Percentiles rank a stretch among this genome's conserved stretches.
These are phyloP conservation scores for Rhizoclosmatium sp. DNA, from an alignment of 192 early-diverging fungal genomes.

Conservation along the genomic window DNA sequence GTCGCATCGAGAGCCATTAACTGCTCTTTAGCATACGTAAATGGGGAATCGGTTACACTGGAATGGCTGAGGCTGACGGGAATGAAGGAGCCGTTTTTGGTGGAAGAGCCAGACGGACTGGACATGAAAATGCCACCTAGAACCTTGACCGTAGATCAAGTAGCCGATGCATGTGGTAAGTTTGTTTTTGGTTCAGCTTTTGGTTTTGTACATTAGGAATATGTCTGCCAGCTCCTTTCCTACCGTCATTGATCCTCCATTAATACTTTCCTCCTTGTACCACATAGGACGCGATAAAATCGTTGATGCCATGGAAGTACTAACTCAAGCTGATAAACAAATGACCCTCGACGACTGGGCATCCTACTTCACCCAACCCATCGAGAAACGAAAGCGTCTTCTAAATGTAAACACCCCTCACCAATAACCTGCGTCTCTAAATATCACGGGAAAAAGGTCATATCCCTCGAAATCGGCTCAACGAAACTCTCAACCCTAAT, in stretches of 20 bases:
- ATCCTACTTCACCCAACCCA: constrained; percentile 70
- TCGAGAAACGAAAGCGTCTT: constrained; percentile 69
- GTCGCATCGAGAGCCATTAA: too few relatives aligned
- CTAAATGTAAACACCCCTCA: constrained; percentile 66
- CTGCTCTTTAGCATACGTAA: constrained; percentile 56
- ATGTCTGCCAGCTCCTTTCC: too few relatives aligned
- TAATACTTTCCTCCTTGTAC: not conserved
- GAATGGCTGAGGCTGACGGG: constrained; percentile 72
- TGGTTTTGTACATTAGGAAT: not conserved
- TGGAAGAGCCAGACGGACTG: constrained; percentile 72
- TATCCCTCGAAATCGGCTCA: constrained; percentile 84
- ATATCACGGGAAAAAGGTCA: constrained; percentile 53
- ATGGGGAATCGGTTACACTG: constrained; percentile 71
- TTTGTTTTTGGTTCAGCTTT: not conserved
- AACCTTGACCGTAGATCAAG: constrained; percentile 64
- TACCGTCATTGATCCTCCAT: not conserved
- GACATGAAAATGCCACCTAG: constrained; percentile 82
- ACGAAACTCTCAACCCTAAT: constrained; percentile 73
- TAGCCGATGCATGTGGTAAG: constrained; percentile 53
- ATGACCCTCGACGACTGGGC: constrained; percentile 89
- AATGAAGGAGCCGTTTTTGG: constrained; percentile 77
- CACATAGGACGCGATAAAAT: constrained; percentile 62
- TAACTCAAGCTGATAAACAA: constrained; percentile 81
- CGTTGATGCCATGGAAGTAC: constrained; percentile 91
- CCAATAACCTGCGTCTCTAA: too few relatives aligned